Evolutionary conservation across 345 rosid species (phyloP), one percentile per base, ranked within the genome.

Genomic region (Murraya koenigii): DNA sequence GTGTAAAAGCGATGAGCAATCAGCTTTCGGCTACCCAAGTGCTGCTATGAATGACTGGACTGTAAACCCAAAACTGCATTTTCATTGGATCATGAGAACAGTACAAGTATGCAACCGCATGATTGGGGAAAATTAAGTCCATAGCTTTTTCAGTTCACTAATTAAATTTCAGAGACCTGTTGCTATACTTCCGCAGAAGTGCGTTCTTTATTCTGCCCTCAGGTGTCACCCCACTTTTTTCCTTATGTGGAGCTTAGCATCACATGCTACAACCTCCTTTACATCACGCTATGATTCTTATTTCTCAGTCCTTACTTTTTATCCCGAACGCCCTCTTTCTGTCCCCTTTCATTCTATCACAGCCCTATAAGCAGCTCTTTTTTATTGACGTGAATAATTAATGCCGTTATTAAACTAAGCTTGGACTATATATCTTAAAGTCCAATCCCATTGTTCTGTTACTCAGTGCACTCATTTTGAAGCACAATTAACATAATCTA

Each of bases 201-300:
- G 71, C 63, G 49, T 74, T 69, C 30, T 75, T 69, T 49, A 62
- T 79, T 71, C 77, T 66, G 49, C 36, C 38, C 11, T 7, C 8
- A 52, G n/a, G n/a, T 33, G 20, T 8, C 32, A 41, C 52, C 33
- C 55, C 13, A 25, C 58, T 11, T 69, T 56, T 63, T 64, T 33
- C 4, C 28, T 71, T 56, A 79, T 79, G 80, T 75, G 72, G 78
- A 62, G 82, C 73, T 80, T 77, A 33, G 73, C 66, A 79, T 69
- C 79, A 83, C 75, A 76, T 83, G 83, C 79, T 63, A 66, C 78
- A 66, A 44, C 69, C 78, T 67, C 49, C 67, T 82, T 82, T 79
- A 47, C 78, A 76, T 72, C 72, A 76, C 77, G 63, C 35, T 63
- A 69, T 77, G 72, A 80, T 74, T 77, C 83, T 26, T 66, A 58